Percentiles rank a stretch among this genome's conserved stretches.
phyloP scores from a whole-genome alignment of 2,329 filamentous ascomycete species.

The Colletotrichum sp. region DNA sequence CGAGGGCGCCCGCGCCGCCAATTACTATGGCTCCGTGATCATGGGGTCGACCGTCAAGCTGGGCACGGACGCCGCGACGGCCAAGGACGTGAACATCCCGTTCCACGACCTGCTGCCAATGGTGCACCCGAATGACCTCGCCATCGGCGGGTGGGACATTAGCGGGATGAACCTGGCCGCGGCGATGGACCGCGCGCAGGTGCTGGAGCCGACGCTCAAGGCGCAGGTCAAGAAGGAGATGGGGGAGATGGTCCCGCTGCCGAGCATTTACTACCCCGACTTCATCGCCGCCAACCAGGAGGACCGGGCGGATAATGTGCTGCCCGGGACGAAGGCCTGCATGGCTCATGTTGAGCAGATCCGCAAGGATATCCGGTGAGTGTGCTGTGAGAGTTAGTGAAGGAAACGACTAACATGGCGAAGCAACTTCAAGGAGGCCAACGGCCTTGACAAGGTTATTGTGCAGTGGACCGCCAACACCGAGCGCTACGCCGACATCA shows the following conservation, averaged over 20 bases:
- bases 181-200: conserved; percentile 94
- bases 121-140: conserved; percentile 95
- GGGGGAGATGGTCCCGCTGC: conserved; percentile 84
- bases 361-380: conserved; percentile 78
- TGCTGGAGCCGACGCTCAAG: conserved; percentile 96
- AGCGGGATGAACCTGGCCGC: conserved; percentile 86
- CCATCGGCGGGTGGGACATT: conserved; percentile 97
- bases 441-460: conserved; percentile 92
- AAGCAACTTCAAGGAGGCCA: conserved; percentile 86
- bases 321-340: conserved; percentile 83
- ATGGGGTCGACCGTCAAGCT: conserved; percentile 99
- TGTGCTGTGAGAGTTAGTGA: neutral
- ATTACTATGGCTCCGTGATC: conserved; percentile 98
- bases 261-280: conserved; percentile 97
- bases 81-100: conserved; percentile 92
- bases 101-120: conserved; percentile 95
- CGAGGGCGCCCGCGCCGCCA: conserved; percentile 82
- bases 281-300: conserved; percentile 99
- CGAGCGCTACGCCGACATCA: conserved; percentile 90
- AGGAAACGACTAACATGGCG: neutral
- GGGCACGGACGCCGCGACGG: conserved; percentile 82
- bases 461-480: conserved; percentile 99
- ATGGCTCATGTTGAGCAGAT: conserved; percentile 91
- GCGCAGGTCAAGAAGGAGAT: conserved; percentile 90
- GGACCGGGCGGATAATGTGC: conserved; percentile 89